phyloP scores from a whole-genome alignment of 1,284 basidiomycete species.

The Ganoderma lucidum region DNA sequence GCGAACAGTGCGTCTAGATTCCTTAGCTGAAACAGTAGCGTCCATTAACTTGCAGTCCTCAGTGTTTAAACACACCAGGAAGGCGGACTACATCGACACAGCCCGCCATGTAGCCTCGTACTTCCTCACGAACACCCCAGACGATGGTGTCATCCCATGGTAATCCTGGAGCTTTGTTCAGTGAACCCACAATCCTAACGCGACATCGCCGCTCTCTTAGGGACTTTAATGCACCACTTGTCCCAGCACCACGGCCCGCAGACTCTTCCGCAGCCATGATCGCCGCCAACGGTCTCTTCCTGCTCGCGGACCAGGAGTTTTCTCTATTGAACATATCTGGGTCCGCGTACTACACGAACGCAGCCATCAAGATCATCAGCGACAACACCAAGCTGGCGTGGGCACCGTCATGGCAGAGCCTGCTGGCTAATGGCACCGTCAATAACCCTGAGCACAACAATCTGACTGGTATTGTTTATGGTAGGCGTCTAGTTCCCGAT shows the following conservation, averaged over 20 bases:
- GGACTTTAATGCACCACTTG: conserved; percentile 73
- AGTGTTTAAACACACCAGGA: conserved; percentile 69
- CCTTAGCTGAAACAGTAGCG: neutral
- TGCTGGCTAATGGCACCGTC: conserved; percentile 73
- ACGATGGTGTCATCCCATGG: conserved; percentile 71
- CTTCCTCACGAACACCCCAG: conserved; percentile 64
- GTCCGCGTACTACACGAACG: conserved; percentile 52
- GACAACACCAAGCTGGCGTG: conserved; percentile 62
- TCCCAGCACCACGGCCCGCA: conserved; percentile 58
- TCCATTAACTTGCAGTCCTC: conserved; percentile 21
- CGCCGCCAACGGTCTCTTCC: conserved; percentile 62
- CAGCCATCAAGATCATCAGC: conserved; percentile 59
- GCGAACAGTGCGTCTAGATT: conserved; percentile 60
- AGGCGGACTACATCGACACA: conserved; percentile 61
- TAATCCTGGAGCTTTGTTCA: conserved; percentile 30
- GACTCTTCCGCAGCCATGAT: conserved; percentile 75
- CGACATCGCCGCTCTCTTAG: conserved; percentile 41
- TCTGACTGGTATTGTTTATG: conserved; percentile 71
- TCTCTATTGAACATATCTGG: conserved; percentile 44
- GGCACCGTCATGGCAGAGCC: conserved; percentile 64
- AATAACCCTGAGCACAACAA: conserved; percentile 62
- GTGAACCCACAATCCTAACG: neutral
- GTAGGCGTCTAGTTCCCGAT: conserved; percentile 42
- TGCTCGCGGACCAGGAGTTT: conserved; percentile 63
- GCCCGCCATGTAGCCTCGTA: conserved; percentile 63